Evolutionary conservation across 2,329 filamentous ascomycete genomes (phyloP), one percentile per base, ranked within the genome.

Genomic region (Paecilomyces sp.): DNA sequence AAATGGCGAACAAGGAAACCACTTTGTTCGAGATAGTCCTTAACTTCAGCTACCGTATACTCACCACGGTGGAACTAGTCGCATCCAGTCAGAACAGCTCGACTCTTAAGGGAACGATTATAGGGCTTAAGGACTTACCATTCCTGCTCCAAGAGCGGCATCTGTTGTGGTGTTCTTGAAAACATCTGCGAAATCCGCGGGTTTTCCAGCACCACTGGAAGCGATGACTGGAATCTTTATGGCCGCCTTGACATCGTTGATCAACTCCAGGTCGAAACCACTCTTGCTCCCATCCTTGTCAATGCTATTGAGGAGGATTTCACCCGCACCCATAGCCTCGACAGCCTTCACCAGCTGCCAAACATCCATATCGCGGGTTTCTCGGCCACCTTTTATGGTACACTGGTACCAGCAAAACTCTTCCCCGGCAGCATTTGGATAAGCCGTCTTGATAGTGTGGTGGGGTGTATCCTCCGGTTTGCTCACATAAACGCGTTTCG

Each of bases 251-350:
- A 97, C 93, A 71, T 92, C 89, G 56, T 83, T 79, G 68, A 99
- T 91, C 58, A 99, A 82, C 79, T 97, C 94, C 9, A 96, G 81
- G 75, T 99, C 94, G 72, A 97, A 99, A 1, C 94, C 94, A 67
- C 85, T 89, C 77, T 96, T 97, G 59, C 90, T 94, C 58, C 94
- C 94, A 74, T 99, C 94, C 72, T 89, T 91, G 80, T 99, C 94
- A 69, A 99, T 99, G 80, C 92, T 97, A 78, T 99, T 99, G 59
- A 99, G 85, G 57, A 99, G 79, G 60, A 99, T 90, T 80, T 99
- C 94, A 59, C 94, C 94, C 1, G 90, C 85, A 57, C 94, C 94
- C 91, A 99, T 95, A 59, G 91, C 92, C 78, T 99, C 92, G 36
- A 97, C 93, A 12, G 94, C 94, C 66, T 85, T 86, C 9, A 88